These are phyloP conservation scores for Mycena chlorophos DNA, from an alignment of 768 basidiomycete genomes.

Conservation along the genomic window DNA sequence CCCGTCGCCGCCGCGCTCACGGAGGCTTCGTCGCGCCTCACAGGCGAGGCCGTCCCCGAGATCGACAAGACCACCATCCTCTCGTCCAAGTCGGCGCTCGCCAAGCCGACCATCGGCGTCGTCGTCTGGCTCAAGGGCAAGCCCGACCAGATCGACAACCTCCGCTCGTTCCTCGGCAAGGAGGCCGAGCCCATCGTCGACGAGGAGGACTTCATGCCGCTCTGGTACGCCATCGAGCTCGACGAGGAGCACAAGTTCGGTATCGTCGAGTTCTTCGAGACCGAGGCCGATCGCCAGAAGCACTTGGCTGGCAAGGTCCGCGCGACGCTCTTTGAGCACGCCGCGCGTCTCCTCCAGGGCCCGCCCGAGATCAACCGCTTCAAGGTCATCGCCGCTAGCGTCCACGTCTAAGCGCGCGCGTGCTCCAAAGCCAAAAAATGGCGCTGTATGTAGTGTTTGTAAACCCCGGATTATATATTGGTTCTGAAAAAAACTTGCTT, in stretches of 20 bases:
- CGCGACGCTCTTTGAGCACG: constrained; percentile 7
- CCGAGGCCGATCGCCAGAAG: constrained; percentile 1
- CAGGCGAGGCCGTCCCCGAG: constrained; percentile 22
- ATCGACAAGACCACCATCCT: constrained; percentile 31
- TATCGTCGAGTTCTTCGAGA: constrained; percentile 26
- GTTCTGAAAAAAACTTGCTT: too few species aligned
- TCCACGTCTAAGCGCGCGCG: too few species aligned
- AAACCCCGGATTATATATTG: too few species aligned
- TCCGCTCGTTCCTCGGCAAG: constrained; percentile 38
- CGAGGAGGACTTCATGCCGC: constrained; percentile 31
- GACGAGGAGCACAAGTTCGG: constrained; percentile 36
- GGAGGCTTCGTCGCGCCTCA: constrained; percentile 32
- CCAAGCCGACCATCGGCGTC: not conserved
- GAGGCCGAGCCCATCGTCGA: constrained; percentile 35
- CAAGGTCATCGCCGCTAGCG: not conserved
- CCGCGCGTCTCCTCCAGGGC: not conserved
- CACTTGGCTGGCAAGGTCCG: constrained; percentile 9
- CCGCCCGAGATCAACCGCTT: not conserved
- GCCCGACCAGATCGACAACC: constrained; percentile 32
- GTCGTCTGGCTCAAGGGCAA: constrained; percentile 34
- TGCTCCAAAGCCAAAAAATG: too few species aligned
- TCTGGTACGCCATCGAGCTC: constrained; percentile 42
- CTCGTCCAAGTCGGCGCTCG: constrained; percentile 29
- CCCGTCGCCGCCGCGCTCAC: constrained; percentile 35
- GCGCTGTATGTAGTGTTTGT: too few species aligned